phyloP scores from a whole-genome alignment of 495 filamentous ascomycete genomes.

The Saxophila tyrrhenica region DNA sequence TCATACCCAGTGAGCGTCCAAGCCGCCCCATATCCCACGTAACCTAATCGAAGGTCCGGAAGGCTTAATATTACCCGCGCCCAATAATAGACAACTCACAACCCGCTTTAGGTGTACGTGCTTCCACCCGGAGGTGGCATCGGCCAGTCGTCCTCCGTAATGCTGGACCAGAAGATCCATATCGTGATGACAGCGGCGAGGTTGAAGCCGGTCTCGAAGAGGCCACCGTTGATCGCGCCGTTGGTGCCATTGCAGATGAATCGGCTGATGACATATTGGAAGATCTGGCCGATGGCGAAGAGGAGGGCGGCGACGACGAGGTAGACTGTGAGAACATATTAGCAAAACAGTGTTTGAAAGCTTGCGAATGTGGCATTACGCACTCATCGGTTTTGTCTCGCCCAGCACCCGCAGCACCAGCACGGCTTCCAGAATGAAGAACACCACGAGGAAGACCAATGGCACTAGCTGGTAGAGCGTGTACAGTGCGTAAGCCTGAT shows the following conservation, averaged over 20 bases:
- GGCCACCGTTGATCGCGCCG: slow-evolving; percentile 80
- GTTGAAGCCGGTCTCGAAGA: slow-evolving; percentile 92
- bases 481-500: slow-evolving; percentile 76
- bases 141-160: slow-evolving; percentile 98
- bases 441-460: slow-evolving; percentile 73
- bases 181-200: slow-evolving; percentile 65
- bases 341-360: slow-evolving; percentile 17
- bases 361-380: slow-evolving; percentile 19
- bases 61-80: not conserved
- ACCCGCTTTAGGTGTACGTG: slow-evolving; percentile 14
- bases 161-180: slow-evolving; percentile 97
- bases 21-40: not conserved
- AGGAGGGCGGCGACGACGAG: slow-evolving; percentile 60
- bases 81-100: too few relatives aligned
- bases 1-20: not conserved
- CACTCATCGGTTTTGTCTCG: slow-evolving; percentile 78
- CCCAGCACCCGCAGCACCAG: slow-evolving; percentile 76
- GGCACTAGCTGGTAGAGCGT: slow-evolving; percentile 87
- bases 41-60: not conserved
- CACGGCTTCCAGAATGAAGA: slow-evolving; percentile 68
- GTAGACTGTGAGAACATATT: slow-evolving; percentile 46
- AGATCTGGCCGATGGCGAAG: slow-evolving; percentile 88
- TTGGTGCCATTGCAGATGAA: slow-evolving; percentile 73
- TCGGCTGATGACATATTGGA: slow-evolving; percentile 85
- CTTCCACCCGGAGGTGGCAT: slow-evolving; percentile 35